Percentiles rank a stretch among this genome's conserved stretches.
Conservation (phyloP, 1,139 yeast species). For the Keqinozyma sinolaborantium region DNA sequence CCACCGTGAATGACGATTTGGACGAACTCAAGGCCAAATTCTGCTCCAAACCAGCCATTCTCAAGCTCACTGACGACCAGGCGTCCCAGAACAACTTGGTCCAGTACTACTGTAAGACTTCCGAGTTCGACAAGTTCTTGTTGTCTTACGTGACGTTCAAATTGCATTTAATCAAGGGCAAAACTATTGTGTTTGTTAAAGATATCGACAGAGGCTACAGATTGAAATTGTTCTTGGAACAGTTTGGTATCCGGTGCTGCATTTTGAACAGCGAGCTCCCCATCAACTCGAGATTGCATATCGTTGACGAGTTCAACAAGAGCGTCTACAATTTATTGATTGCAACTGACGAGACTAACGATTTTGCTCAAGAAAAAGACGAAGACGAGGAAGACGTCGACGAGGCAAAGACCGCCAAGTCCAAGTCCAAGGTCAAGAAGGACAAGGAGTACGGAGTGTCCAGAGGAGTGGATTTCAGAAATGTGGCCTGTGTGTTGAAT, state of each 20-base stretch:
- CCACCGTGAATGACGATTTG: constrained; percentile 87
- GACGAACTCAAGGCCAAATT: constrained; percentile 70
- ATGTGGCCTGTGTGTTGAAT: constrained; percentile 94
- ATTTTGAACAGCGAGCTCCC: constrained; percentile 92
- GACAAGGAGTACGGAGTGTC: constrained; percentile 90
- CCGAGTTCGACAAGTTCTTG: constrained; percentile 89
- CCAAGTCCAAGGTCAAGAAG: constrained; percentile 33
- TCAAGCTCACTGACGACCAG: constrained; percentile 71
- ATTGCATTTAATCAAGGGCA: constrained; percentile 84
- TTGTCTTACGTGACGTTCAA: constrained; percentile 90
- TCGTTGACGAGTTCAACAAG: constrained; percentile 92
- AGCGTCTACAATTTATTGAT: constrained; percentile 82
- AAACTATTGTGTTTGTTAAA: constrained; percentile 87
- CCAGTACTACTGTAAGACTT: constrained; percentile 83
- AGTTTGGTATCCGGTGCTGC: constrained; percentile 88
- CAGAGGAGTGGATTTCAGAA: constrained; percentile 94
- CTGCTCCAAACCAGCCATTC: constrained; percentile 82
- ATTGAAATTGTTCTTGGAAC: constrained; percentile 85
- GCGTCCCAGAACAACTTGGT: constrained; percentile 55
- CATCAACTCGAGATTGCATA: constrained; percentile 86
- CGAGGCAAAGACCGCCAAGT: constrained; percentile 20
- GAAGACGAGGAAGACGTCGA: constrained; percentile 43
- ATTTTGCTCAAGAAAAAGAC: constrained; percentile 45
- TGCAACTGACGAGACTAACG: constrained; percentile 90
- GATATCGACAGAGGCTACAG: constrained; percentile 95